Conservation (phyloP, 2,329 filamentous ascomycete species). For the Xylariaceae sp. region DNA sequence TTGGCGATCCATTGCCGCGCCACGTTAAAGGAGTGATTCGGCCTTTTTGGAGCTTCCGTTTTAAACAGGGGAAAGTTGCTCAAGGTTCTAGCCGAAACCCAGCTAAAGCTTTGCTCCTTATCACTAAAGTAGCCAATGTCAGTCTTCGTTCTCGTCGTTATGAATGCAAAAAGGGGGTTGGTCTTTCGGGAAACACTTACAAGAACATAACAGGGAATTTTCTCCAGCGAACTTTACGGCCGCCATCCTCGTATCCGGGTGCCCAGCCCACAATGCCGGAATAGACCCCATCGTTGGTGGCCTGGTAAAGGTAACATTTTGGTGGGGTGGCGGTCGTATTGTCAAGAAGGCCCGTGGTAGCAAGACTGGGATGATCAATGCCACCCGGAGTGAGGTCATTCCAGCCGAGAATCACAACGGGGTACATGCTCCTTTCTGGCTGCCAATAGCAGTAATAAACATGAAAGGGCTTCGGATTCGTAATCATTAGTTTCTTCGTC, state of each 20-base stretch:
- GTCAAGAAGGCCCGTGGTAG: slow-evolving; percentile 30
- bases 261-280: slow-evolving; percentile 35
- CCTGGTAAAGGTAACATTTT: slow-evolving; percentile 33
- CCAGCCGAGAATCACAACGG: slow-evolving; percentile 37
- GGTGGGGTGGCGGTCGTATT: slow-evolving; percentile 24
- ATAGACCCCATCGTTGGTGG: not conserved
- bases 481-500: slow-evolving; percentile 2
- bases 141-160: not conserved
- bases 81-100: slow-evolving; percentile 24
- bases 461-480: slow-evolving; percentile 29
- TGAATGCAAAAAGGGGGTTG: not conserved
- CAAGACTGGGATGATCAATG: slow-evolving; percentile 26
- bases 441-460: slow-evolving; percentile 34
- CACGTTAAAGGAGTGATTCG: slow-evolving; percentile 22
- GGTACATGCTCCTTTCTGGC: slow-evolving; percentile 28
- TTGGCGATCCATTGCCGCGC: slow-evolving; percentile 28
- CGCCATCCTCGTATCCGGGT: slow-evolving; percentile 34
- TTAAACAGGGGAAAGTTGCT: slow-evolving; percentile 24
- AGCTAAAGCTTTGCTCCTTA: slow-evolving; percentile 21
- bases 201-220: slow-evolving; percentile 39
- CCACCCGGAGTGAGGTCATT: slow-evolving; percentile 30
- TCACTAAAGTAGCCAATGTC: slow-evolving; percentile 22
- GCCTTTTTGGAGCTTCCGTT: slow-evolving; percentile 10
- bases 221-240: slow-evolving; percentile 30
- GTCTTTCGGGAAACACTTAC: slow-evolving; percentile 6